These are phyloP conservation scores for Lepiota venenata DNA, from an alignment of 768 basidiomycete genomes.

Conservation along the genomic window DNA sequence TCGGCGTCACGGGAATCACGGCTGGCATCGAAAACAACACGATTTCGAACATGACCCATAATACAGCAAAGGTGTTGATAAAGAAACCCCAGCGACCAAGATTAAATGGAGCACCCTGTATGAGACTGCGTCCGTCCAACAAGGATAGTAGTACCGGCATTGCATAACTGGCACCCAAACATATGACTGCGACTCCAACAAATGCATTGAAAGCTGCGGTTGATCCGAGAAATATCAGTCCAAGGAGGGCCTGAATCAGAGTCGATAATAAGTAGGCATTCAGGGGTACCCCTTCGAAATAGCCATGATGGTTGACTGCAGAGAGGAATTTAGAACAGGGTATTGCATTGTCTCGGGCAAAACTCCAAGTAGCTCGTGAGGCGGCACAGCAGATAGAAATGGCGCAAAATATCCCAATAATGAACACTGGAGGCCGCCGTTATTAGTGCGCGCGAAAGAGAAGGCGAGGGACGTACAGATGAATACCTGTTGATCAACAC, in stretches of 20 bases:
- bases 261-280: slow-evolving; percentile 62
- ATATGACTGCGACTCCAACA: slow-evolving; percentile 63
- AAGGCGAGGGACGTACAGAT: too few species aligned
- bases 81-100: slow-evolving; percentile 41
- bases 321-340: slow-evolving; percentile 50
- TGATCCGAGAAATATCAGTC: slow-evolving; percentile 60
- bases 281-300: slow-evolving; percentile 46
- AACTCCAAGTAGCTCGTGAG: slow-evolving; percentile 69
- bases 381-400: slow-evolving; percentile 66
- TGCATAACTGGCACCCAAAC: slow-evolving; percentile 59
- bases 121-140: slow-evolving; percentile 35
- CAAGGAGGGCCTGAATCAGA: slow-evolving; percentile 53
- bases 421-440: slow-evolving; percentile 38
- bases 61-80: slow-evolving; percentile 49
- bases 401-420: slow-evolving; percentile 56
- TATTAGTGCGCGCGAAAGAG: neutral
- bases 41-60: slow-evolving; percentile 61
- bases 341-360: slow-evolving; percentile 64
- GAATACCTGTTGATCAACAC: neutral
- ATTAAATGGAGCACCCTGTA: slow-evolving; percentile 47
- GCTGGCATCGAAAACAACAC: slow-evolving; percentile 71
- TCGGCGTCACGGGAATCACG: slow-evolving; percentile 48
- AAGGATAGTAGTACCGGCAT: slow-evolving; percentile 59
- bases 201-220: slow-evolving; percentile 67
- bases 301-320: slow-evolving; percentile 30